These are phyloP conservation scores for Lasiosphaeria miniovina DNA, from an alignment of 495 filamentous ascomycete species.

Conservation along the genomic window DNA sequence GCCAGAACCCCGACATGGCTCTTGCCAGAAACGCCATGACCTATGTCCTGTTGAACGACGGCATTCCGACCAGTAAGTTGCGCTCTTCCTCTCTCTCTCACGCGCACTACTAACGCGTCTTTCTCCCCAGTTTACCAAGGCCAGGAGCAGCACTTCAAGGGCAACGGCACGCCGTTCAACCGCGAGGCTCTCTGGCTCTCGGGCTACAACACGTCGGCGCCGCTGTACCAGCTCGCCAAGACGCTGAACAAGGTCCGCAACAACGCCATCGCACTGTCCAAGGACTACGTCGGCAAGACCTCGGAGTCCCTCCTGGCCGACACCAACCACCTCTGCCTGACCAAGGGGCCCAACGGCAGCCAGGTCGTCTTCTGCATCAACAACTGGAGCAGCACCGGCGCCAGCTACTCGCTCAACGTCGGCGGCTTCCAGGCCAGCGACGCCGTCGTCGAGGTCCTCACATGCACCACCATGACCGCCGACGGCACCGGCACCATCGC, in stretches of 20 bases:
- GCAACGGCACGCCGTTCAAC: slow-evolving; percentile 58
- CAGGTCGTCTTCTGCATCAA: slow-evolving; percentile 32
- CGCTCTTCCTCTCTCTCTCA: not conserved
- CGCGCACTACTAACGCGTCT: slow-evolving; percentile 5
- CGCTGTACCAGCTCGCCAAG: slow-evolving; percentile 58
- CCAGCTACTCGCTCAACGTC: slow-evolving; percentile 21
- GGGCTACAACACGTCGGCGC: slow-evolving; percentile 53
- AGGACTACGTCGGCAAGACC: slow-evolving; percentile 51
- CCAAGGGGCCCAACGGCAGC: slow-evolving; percentile 63
- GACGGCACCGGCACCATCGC: slow-evolving; percentile 23
- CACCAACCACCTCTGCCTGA: slow-evolving; percentile 55
- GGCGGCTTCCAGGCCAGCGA: slow-evolving; percentile 28
- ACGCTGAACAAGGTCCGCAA: slow-evolving; percentile 61
- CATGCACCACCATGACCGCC: slow-evolving; percentile 23
- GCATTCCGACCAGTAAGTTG: slow-evolving; percentile 37
- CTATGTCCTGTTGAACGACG: slow-evolving; percentile 66
- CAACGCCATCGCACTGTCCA: slow-evolving; percentile 48
- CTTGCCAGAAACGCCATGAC: slow-evolving; percentile 69
- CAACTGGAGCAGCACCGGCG: slow-evolving; percentile 31
- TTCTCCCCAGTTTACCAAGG: slow-evolving; percentile 42
- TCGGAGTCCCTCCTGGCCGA: slow-evolving; percentile 55
- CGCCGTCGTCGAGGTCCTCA: slow-evolving; percentile 28
- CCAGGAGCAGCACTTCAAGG: slow-evolving; percentile 70
- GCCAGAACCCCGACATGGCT: slow-evolving; percentile 49
- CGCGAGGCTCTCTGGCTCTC: slow-evolving; percentile 74